Evolutionary conservation across 345 rosid species (phyloP).

Genomic region (Bruguiera gymnorhiza): DNA sequence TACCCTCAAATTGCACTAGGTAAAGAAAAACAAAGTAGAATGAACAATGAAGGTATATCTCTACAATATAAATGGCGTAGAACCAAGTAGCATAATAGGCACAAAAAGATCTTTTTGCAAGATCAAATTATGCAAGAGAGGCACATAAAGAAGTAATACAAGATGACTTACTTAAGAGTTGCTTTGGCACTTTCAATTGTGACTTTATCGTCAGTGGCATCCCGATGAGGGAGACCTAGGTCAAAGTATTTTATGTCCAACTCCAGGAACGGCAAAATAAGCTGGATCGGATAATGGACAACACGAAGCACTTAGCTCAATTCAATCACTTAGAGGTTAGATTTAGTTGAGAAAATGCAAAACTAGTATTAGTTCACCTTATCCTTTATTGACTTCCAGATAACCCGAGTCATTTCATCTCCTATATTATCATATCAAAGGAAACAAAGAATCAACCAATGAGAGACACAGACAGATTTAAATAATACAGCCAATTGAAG

Average conservation of each 20-base stretch:
- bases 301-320: neutral
- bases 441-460: constrained; percentile 11
- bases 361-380: constrained; percentile 48
- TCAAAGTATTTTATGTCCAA: constrained; percentile 71
- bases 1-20: neutral
- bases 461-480: neutral
- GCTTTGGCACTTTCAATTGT: constrained; percentile 67
- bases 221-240: constrained; percentile 61
- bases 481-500: neutral
- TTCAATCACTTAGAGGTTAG: neutral
- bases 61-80: no score
- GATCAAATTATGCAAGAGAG: neutral
- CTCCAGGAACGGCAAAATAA: constrained; percentile 76
- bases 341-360: neutral
- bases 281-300: constrained; percentile 36
- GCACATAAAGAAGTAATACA: neutral
- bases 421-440: constrained; percentile 40
- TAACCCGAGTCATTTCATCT: constrained; percentile 95
- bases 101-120: neutral
- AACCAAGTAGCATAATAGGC: neutral
- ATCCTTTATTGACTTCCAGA: constrained; percentile 94
- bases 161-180: constrained; percentile 54
- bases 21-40: neutral
- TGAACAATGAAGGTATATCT: neutral
- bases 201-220: constrained; percentile 64